Evolutionary conservation across 768 basidiomycete genomes (phyloP), one percentile per base, ranked within the genome.

Genomic region (Suillus clintonianus): DNA sequence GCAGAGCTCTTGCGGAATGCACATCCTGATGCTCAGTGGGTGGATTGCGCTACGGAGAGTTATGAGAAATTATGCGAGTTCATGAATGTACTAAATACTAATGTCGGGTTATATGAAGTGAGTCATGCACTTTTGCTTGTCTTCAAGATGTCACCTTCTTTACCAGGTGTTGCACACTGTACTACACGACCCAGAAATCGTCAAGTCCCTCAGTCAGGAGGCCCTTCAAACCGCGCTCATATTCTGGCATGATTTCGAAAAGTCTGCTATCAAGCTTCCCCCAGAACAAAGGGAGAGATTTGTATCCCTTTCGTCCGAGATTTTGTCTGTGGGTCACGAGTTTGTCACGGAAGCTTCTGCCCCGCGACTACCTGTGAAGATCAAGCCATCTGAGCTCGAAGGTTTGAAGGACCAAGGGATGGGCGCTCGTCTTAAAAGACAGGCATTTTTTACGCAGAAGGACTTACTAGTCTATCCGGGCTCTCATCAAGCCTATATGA

Each of bases 1-100:
- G 92, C 95, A 59, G 97, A 99, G 75, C 84, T 97, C 57, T 83
- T 99, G 34, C 86, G 96, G 66, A 96, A 97, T 72, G 89, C 94
- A 0, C 96, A 99, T 79, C 95, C 97, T 1, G 94, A 97, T 72
- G 80, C 81, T 32, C 71, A 77, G 53, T 99, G 97, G 96, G 84
- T 93, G 17, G 83, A 86, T 17, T 89, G 89, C 57, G 93, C 93
- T 51, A 93, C 97, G 72, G 82, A 84, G 65, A 91, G 92, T 48
- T 98, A 99, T 75, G 95, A 95, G 76, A 87, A 85, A 65, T 81
- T 99, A 65, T 98, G 95, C 80, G 92, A 95, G 78, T 96, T 92
- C 76, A 99, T 99, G 96, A 98, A 98, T 76, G 88, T 93, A 53
- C 81, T 99, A 64, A 99, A 99, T 76, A 98, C 96, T 37, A 85